These are phyloP conservation scores for Eucalyptus curtisii DNA, from an alignment of 345 rosid genomes.

Conservation along the genomic window DNA sequence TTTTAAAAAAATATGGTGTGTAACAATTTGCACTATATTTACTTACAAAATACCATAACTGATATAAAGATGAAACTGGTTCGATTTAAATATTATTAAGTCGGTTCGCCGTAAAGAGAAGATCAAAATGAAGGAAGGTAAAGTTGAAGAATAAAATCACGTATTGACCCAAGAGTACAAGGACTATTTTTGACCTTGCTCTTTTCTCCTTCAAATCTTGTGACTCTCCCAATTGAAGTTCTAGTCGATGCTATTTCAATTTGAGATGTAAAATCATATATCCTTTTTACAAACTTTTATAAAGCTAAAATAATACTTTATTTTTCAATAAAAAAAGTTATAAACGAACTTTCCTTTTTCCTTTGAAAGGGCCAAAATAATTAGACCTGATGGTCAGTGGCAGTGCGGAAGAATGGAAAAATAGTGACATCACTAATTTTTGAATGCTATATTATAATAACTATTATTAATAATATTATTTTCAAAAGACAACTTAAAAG, in stretches of 20 bases:
- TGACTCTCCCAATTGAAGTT: neutral
- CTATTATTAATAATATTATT: neutral
- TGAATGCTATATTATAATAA: no score
- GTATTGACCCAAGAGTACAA: neutral
- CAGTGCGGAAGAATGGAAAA: neutral
- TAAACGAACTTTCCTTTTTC: neutral
- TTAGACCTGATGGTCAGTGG: neutral
- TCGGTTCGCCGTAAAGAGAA: fast-evolving
- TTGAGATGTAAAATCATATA: neutral
- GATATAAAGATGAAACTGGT: neutral
- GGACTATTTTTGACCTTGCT: neutral
- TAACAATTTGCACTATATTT: neutral
- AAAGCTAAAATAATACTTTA: neutral
- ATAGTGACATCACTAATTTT: neutral
- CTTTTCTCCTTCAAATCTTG: neutral
- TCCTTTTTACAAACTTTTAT: neutral
- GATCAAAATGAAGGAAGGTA: neutral
- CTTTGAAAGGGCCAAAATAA: neutral
- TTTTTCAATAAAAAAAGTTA: neutral
- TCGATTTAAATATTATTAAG: neutral
- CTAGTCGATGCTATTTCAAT: neutral
- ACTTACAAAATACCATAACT: neutral
- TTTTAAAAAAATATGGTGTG: fast-evolving
- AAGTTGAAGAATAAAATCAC: neutral
- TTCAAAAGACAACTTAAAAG: neutral